Percentiles rank a stretch among this genome's conserved stretches.
phyloP scores from a whole-genome alignment of 2,329 filamentous ascomycete species.

The Penicillium sp. region DNA sequence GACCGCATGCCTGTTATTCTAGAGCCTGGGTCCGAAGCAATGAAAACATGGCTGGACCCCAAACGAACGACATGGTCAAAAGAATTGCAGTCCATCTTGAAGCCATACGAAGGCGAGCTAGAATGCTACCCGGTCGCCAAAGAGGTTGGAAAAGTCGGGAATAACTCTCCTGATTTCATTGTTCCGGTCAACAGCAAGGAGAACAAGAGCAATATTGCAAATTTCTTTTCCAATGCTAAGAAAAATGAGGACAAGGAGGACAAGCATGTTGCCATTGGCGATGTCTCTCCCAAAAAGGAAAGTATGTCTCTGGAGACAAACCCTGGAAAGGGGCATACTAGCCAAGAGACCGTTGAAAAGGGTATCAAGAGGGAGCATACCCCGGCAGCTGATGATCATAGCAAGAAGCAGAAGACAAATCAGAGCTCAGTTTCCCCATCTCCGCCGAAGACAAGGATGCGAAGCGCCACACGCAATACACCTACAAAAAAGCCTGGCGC shows the following conservation, averaged over 20 bases:
- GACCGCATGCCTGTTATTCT: constrained; percentile 95
- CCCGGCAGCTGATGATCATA: constrained; percentile 18
- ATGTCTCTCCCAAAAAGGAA: constrained; percentile 29
- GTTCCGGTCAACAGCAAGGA: constrained; percentile 81
- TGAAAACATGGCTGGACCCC: constrained; percentile 81
- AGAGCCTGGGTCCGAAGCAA: constrained; percentile 71
- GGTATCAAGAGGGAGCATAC: constrained; percentile 55
- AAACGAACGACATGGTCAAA: constrained; percentile 71
- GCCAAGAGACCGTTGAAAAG: constrained; percentile 58
- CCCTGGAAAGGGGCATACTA: constrained; percentile 19
- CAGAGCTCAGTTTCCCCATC: constrained; percentile 26
- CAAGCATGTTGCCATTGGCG: constrained; percentile 30
- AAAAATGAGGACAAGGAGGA: constrained; percentile 36
- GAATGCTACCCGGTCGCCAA: constrained; percentile 85
- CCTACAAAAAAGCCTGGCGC: constrained; percentile 48
- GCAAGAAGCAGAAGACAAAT: constrained; percentile 32
- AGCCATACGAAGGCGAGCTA: constrained; percentile 76
- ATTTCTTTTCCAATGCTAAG: constrained; percentile 76
- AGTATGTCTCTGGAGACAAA: constrained; percentile 41
- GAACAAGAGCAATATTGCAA: constrained; percentile 92
- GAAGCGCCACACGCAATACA: constrained; percentile 63
- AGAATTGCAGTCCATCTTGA: constrained; percentile 78
- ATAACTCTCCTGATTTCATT: constrained; percentile 82
- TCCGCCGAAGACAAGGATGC: constrained; percentile 54
- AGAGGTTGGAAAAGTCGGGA: constrained; percentile 93